Percentiles rank a stretch among this genome's conserved stretches.
Evolutionary conservation across 352 stramenopile genomes (phyloP).

Genomic region (Pilasporangium apinafurcum): DNA sequence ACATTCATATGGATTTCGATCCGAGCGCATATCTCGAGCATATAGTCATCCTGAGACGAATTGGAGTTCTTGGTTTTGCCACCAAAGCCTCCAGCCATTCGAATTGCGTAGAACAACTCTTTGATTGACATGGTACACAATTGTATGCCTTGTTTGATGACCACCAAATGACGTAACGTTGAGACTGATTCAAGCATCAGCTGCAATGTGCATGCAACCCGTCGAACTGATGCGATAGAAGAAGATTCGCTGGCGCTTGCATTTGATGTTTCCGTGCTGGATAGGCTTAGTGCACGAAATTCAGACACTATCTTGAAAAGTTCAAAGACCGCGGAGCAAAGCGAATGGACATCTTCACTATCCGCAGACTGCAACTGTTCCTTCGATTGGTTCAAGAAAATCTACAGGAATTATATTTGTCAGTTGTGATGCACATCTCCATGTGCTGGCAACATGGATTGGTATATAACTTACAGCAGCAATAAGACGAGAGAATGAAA

Average conservation of each 20-base stretch:
- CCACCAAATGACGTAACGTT: slow-evolving; percentile 17
- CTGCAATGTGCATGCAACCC: slow-evolving; percentile 26
- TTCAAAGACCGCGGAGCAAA: slow-evolving; percentile 31
- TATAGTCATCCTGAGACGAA: slow-evolving; percentile 23
- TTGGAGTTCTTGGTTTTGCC: slow-evolving; percentile 15
- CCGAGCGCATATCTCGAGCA: slow-evolving; percentile 27
- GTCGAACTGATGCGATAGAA: not conserved
- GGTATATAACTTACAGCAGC: slow-evolving; percentile 23
- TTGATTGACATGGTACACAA: slow-evolving; percentile 29
- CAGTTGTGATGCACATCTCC: no score
- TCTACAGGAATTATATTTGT: no score
- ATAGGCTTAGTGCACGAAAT: not conserved
- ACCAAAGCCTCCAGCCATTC: slow-evolving; percentile 41
- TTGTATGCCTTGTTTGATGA: slow-evolving; percentile 26
- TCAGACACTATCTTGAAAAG: slow-evolving; percentile 25
- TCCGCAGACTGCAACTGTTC: slow-evolving; percentile 9
- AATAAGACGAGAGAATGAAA: slow-evolving; percentile 28
- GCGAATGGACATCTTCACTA: slow-evolving; percentile 4
- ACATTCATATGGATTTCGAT: slow-evolving; percentile 44
- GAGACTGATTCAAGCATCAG: slow-evolving; percentile 26
- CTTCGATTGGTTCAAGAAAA: not conserved
- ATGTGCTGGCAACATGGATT: no score
- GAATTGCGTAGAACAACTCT: slow-evolving; percentile 35
- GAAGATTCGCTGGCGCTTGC: no score
- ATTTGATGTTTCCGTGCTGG: no score